These are phyloP conservation scores for Candida dubliniensis DNA, from an alignment of 1,139 yeast species.

Conservation along the genomic window DNA sequence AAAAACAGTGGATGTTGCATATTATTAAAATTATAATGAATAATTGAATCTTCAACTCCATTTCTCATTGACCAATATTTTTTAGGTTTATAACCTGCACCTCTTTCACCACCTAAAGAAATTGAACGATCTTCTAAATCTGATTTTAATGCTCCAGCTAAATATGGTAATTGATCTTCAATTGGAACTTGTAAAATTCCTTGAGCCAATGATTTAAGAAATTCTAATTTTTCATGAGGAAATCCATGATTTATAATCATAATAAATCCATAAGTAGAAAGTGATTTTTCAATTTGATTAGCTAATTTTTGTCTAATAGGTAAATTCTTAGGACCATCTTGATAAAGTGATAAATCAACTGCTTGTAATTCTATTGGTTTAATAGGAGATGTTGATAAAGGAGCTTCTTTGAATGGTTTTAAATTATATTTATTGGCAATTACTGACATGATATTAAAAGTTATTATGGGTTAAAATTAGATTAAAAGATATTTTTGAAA, in stretches of 20 bases:
- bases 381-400: constrained; percentile 18
- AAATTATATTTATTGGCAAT: constrained; percentile 25
- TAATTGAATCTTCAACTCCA: constrained; percentile 30
- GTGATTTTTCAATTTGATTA: constrained; percentile 31
- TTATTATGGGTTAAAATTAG: too few relatives aligned
- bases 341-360: constrained; percentile 35
- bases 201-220: constrained; percentile 38
- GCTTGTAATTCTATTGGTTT: constrained; percentile 31
- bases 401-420: constrained; percentile 34
- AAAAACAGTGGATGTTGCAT: constrained; percentile 26
- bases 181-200: constrained; percentile 41
- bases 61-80: constrained; percentile 35
- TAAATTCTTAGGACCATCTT: constrained; percentile 34
- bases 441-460: constrained; percentile 10
- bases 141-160: constrained; percentile 34
- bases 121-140: constrained; percentile 31
- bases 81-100: constrained; percentile 31
- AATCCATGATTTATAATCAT: constrained; percentile 41
- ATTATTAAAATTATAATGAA: constrained; percentile 27
- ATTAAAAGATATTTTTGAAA: too few relatives aligned
- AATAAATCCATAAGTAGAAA: constrained; percentile 48
- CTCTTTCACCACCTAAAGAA: constrained; percentile 31
- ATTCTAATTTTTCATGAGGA: constrained; percentile 25
- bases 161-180: constrained; percentile 36
- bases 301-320: constrained; percentile 32